Conservation (phyloP, 2,329 filamentous ascomycete genomes). For the Colletotrichum graminicola region DNA sequence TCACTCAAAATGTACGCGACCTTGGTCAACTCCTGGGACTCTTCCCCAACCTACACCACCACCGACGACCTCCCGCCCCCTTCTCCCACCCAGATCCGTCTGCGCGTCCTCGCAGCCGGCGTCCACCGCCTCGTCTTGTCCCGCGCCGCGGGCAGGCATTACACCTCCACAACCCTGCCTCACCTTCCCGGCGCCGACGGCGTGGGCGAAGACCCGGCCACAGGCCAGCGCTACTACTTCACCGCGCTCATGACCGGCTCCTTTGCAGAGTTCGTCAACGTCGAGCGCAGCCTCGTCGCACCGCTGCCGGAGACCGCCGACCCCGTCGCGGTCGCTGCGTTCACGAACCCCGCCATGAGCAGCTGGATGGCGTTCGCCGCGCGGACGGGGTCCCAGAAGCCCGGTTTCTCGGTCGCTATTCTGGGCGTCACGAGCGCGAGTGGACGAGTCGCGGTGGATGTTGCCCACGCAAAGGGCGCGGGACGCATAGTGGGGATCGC, state of each 20-base stretch:
- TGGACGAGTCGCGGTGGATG: slow-evolving; percentile 62
- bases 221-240: slow-evolving; percentile 65
- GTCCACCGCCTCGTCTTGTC: slow-evolving; percentile 66
- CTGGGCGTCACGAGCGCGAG: slow-evolving; percentile 66
- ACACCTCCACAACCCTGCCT: slow-evolving; percentile 61
- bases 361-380: slow-evolving; percentile 69
- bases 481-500: slow-evolving; percentile 64
- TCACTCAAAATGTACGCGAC: slow-evolving; percentile 52
- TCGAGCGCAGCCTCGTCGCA: slow-evolving; percentile 54
- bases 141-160: slow-evolving; percentile 67
- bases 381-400: slow-evolving; percentile 54
- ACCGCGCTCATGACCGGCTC: slow-evolving; percentile 53
- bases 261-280: slow-evolving; percentile 62
- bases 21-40: slow-evolving; percentile 56
- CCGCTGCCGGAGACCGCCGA: slow-evolving; percentile 60
- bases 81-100: slow-evolving; percentile 59
- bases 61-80: slow-evolving; percentile 50
- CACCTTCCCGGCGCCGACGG: slow-evolving; percentile 67
- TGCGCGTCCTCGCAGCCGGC: slow-evolving; percentile 60
- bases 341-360: slow-evolving; percentile 67
- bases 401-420: slow-evolving; percentile 62
- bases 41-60: slow-evolving; percentile 47
- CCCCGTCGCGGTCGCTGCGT: slow-evolving; percentile 62
- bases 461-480: slow-evolving; percentile 63
- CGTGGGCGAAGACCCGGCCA: slow-evolving; percentile 59